Base-by-base conservation (phyloP, 768 basidiomycete species). In the Podaxis rugospora region DNA sequence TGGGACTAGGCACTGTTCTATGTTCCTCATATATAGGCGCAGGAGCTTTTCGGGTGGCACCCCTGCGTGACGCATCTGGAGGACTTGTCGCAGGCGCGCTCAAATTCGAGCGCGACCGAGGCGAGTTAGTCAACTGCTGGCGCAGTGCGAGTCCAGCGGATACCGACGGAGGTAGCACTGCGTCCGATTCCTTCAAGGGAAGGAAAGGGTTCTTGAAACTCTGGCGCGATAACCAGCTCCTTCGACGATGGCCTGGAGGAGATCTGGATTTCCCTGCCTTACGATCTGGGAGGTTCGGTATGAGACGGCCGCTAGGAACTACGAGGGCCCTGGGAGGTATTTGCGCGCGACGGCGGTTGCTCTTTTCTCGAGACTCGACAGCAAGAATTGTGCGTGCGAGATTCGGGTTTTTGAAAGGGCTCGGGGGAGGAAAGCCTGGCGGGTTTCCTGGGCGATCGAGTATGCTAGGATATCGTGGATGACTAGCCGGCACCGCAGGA, bases 121-220 rank as follows among this genome's bases (percentile, higher is more conserved):
- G 55, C 13, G 46, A 57, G 6, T 13, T 11, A 11, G 55, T 25
- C 46, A 10, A n/a, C 35, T 57, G 55, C 11, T 55, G 68, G 65
- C 35, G 66, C 62, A 14, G 49, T 44, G 42, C 65, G 65, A 51
- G 66, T 62, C 50, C 57, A 55, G 32, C 53, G 55, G 55, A 68
- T 55, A 35, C 64, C 64, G 61, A 60, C 25, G 39, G 63, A 59
- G 47, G 67, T n/a, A 47, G 67, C 21, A 65, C 54, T 14, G 66
- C 60, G 42, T 74, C 74, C 21, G 70, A 64, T 44, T 69, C 71
- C 55, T 72, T 72, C 21, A 75, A 63, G 40, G 76, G 76, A 37
- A 78, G 72, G 68, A 78, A 76, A 9, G 76, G 76, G 64, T 76
- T 69, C 49, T 72, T 72, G 61, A 72, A 71, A 16, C 67, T 63